These are phyloP conservation scores for Aspergillus hancockii DNA, from an alignment of 495 filamentous ascomycete species.

Conservation along the genomic window DNA sequence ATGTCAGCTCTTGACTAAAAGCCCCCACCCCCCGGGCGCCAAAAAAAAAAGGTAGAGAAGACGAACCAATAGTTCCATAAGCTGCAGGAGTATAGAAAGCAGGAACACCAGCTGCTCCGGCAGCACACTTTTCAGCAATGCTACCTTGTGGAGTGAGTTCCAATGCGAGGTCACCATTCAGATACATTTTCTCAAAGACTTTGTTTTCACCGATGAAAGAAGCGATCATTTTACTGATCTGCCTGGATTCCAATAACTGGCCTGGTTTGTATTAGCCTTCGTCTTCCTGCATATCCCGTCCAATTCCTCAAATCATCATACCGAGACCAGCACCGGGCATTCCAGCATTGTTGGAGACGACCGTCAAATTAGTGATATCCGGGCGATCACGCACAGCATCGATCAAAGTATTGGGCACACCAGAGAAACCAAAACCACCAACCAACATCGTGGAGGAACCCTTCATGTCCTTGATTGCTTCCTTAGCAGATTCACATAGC, in stretches of 20 bases:
- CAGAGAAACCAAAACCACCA: constrained; percentile 83
- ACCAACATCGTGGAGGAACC: constrained; percentile 69
- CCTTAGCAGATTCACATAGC: constrained; percentile 66
- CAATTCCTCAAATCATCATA: constrained; percentile 6
- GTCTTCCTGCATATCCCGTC: background rate
- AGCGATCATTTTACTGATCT: constrained; percentile 86
- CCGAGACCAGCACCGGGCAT: constrained; percentile 76
- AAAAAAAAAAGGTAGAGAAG: background rate
- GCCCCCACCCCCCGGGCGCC: no score
- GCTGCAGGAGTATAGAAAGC: constrained; percentile 91
- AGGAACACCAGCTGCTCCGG: constrained; percentile 81
- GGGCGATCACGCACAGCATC: constrained; percentile 71
- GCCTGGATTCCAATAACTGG: constrained; percentile 71
- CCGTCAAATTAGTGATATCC: constrained; percentile 72
- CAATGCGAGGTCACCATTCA: constrained; percentile 76
- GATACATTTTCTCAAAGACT: constrained; percentile 81
- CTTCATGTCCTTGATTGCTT: constrained; percentile 74
- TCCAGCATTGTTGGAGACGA: constrained; percentile 89
- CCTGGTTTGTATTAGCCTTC: constrained; percentile 15
- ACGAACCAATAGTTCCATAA: constrained; percentile 68
- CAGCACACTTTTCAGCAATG: constrained; percentile 80
- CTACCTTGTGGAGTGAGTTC: constrained; percentile 89
- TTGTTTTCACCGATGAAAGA: constrained; percentile 91
- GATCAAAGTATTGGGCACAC: constrained; percentile 82
- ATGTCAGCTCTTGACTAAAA: constrained; percentile 6